A percentile compares a stretch with the other conserved stretches of the same genome.
These are phyloP conservation scores for Puya raimondii DNA, from an alignment of 176 grass and related monocot species.

Conservation along the genomic window DNA sequence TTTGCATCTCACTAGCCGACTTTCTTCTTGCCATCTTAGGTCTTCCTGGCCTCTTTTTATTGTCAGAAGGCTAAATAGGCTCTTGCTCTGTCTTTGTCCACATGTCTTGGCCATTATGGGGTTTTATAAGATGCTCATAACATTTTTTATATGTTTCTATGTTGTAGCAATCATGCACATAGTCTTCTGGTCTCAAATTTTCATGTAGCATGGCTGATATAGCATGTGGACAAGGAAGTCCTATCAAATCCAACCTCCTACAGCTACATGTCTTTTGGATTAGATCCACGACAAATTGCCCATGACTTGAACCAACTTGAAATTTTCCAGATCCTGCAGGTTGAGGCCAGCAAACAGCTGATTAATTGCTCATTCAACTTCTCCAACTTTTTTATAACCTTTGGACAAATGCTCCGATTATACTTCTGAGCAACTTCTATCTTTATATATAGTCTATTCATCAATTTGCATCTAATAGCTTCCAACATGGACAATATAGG, in stretches of 20 bases:
- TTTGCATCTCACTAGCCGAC: too few relatives aligned
- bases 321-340: conserved; percentile 3
- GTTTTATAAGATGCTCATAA: too few relatives aligned
- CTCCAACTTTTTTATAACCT: conserved; percentile 11
- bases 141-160: too few relatives aligned
- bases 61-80: too few relatives aligned
- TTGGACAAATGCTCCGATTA: conserved; percentile 10
- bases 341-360: background rate
- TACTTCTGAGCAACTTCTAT: conserved; percentile 12
- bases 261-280: background rate
- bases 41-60: too few relatives aligned
- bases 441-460: conserved; percentile 8
- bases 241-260: conserved; percentile 6
- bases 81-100: too few relatives aligned
- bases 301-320: conserved; percentile 1
- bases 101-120: too few relatives aligned
- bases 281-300: conserved; percentile 17
- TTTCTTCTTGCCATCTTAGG: too few relatives aligned
- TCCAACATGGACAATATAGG: conserved; percentile 18
- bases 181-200: background rate
- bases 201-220: conserved; percentile 1
- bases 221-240: conserved; percentile 14
- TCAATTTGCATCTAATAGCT: conserved; percentile 13
- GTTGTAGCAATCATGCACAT: background rate
- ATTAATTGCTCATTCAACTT: conserved; percentile 14